phyloP scores from a whole-genome alignment of 768 basidiomycete genomes.

The Suillus plorans region DNA sequence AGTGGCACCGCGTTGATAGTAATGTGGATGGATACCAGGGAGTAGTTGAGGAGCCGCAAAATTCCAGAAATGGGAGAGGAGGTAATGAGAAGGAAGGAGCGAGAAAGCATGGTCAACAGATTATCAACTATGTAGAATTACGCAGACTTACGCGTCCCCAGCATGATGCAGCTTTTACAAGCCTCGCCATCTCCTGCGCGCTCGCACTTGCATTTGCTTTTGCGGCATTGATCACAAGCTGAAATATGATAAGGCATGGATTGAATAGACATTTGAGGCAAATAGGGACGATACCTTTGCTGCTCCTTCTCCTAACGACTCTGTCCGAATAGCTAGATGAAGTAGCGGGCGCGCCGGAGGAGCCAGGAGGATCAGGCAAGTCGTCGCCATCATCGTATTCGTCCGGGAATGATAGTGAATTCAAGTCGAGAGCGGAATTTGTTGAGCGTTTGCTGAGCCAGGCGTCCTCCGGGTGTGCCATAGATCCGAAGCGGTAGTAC shows the following conservation, averaged over 20 bases:
- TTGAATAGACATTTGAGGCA: conserved; percentile 1
- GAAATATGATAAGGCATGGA: not conserved
- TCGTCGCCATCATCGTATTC: conserved; percentile 65
- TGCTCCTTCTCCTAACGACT: conserved; percentile 67
- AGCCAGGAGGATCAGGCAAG: conserved; percentile 43
- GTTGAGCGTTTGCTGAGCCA: conserved; percentile 24
- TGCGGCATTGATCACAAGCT: conserved; percentile 90
- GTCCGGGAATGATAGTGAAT: conserved; percentile 49
- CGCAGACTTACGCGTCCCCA: conserved; percentile 59
- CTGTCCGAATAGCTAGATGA: conserved; percentile 39
- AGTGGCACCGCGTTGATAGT: not conserved
- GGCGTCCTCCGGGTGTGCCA: conserved; percentile 23
- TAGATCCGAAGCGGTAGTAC: conserved; percentile 25
- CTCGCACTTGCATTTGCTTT: conserved; percentile 90
- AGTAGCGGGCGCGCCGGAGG: conserved; percentile 7
- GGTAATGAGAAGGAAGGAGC: not conserved
- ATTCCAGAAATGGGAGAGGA: conserved; percentile 1
- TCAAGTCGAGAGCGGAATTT: conserved; percentile 20
- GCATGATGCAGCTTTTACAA: conserved; percentile 76
- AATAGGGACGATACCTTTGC: conserved; percentile 52
- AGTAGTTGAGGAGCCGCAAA: conserved; percentile 3
- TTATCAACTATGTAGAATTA: not conserved
- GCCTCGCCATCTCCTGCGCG: conserved; percentile 56
- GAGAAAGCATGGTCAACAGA: conserved; percentile 15
- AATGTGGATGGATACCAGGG: not conserved